Base-by-base conservation (phyloP, 75 land plant genomes). In the Pinus taeda region DNA sequence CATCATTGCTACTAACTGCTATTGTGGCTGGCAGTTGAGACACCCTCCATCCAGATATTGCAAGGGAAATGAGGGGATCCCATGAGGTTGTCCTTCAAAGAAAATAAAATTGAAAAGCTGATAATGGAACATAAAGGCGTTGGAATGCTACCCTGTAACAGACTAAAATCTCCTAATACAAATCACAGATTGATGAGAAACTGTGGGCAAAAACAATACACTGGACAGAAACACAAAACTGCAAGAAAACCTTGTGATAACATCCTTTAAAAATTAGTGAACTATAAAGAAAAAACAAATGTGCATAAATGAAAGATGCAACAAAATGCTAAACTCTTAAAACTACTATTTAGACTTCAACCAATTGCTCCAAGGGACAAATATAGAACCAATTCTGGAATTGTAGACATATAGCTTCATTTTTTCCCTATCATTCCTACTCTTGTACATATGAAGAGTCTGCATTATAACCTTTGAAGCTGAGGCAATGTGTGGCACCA, bases 401-500 rank as follows among this genome's bases (percentile, higher is more conserved):
- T 20, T 69, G 49, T 42, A 21, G 11, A 12, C 22, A 69, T n/a
- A 69, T 45, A 39, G 49, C 71, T 69, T 69, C 12, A 69, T n/a
- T 37, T 39, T 69, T 69, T 33, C 22, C 4, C 1, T 15, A 36
- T 66, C n/a, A 37, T 36, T 66, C 36, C 20, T 5, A 21, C 42
- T 69, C 7, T 18, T 37, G 49, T 39, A 79, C 13, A 39, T 3
- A 20, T 6, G 14, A 55, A 79, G 30, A 57, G 20, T 33, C 6
- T 57, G 78, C 26, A 3, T 26, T 30, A 29, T 76, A 60, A 91
- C 99, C 97, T 96, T 96, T 17, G 99, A 96, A 66, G 99, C 99
- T 71, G 99, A 96, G 65, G 99, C 99, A 74, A 96, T 96, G 77
- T 96, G 99, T 37, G 97, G 99, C 18, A 96, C 97, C 12, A 94